phyloP scores from a whole-genome alignment of 2,329 filamentous ascomycete species.

The Trichoderma sp. region DNA sequence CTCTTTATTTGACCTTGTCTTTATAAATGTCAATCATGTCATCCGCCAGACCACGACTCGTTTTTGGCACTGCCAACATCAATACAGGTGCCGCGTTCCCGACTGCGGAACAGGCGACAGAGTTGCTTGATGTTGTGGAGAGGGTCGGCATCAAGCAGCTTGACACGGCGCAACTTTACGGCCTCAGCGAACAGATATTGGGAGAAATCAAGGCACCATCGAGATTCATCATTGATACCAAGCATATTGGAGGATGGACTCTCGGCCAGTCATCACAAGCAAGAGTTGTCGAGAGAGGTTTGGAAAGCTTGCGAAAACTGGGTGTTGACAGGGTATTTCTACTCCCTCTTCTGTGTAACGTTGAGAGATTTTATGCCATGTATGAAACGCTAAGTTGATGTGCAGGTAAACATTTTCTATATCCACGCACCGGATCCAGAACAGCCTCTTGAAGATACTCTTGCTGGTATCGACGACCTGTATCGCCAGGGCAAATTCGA shows the following conservation, averaged over 20 bases:
- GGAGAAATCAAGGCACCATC: background rate
- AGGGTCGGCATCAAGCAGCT: background rate
- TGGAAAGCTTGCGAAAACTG: background rate
- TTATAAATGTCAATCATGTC: background rate
- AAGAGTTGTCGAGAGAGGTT: background rate
- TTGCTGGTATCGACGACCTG: constrained; percentile 4
- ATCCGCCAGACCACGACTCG: background rate
- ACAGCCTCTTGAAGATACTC: background rate
- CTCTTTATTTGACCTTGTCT: background rate
- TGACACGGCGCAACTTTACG: constrained; percentile 14
- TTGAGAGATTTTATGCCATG: too few species aligned
- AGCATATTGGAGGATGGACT: background rate
- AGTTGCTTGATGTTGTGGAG: background rate
- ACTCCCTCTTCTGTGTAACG: background rate
- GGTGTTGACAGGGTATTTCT: background rate
- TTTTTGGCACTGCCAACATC: background rate
- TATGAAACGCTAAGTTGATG: background rate
- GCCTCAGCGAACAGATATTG: background rate
- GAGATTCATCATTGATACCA: constrained; percentile 8
- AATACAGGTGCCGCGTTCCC: background rate
- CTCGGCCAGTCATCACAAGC: background rate
- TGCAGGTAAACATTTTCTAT: constrained; percentile 13
- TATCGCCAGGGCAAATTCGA: constrained; percentile 1
- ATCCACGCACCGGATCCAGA: background rate
- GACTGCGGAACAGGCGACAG: background rate